Conservation (phyloP, 495 filamentous ascomycete genomes). For the Penicillium canariense region DNA sequence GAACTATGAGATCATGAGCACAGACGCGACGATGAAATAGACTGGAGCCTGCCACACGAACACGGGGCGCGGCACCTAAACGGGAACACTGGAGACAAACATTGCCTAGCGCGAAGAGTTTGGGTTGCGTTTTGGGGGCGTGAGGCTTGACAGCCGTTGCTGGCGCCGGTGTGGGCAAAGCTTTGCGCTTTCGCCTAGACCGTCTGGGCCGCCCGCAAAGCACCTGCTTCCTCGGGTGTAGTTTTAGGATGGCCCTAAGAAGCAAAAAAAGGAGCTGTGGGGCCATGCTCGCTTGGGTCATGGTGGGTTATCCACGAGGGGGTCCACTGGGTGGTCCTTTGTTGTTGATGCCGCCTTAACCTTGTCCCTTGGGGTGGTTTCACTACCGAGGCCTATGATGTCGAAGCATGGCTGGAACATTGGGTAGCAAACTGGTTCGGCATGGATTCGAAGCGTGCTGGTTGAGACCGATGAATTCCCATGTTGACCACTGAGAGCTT, state of each 20-base stretch:
- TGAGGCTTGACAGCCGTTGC: conserved; percentile 29
- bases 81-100: conserved; percentile 8
- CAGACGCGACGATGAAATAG: conserved; percentile 11
- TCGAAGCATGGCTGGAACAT: not conserved
- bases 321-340: not conserved
- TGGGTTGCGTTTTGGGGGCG: conserved; percentile 11
- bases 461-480: not conserved
- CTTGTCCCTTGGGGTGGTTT: not conserved
- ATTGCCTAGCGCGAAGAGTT: conserved; percentile 11
- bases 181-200: conserved; percentile 12
- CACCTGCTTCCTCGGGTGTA: conserved; percentile 11
- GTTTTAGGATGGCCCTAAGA: not conserved
- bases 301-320: not conserved
- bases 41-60: not conserved
- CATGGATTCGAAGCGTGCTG: not conserved
- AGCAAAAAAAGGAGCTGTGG: not conserved
- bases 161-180: conserved; percentile 15
- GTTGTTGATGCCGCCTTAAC: not conserved
- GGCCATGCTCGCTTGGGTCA: conserved; percentile 1
- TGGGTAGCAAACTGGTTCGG: not conserved
- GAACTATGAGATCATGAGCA: conserved; percentile 26
- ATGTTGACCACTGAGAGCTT: not conserved
- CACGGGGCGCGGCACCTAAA: conserved; percentile 2
- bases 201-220: conserved; percentile 7
- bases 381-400: not conserved